phyloP scores from a whole-genome alignment of 768 basidiomycete genomes.

The Serendipita sp. region DNA sequence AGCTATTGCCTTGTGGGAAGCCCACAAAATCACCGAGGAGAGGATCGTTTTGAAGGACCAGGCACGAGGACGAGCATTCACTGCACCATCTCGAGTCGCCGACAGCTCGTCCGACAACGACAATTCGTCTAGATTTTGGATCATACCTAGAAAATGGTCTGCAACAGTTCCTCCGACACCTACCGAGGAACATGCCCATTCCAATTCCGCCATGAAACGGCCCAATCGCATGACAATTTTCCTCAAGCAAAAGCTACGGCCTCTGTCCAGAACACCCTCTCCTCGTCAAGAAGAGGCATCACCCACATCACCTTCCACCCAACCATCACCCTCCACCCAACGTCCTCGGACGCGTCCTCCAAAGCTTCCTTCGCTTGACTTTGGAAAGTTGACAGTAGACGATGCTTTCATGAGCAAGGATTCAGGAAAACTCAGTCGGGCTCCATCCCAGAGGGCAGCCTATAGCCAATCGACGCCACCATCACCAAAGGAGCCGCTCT shows the following conservation, averaged over 20 bases:
- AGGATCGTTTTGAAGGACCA: background rate
- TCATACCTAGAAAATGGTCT: background rate
- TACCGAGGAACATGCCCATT: background rate
- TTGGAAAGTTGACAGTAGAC: background rate
- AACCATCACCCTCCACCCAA: background rate
- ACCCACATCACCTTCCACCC: background rate
- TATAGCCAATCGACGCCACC: background rate
- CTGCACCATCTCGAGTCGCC: background rate
- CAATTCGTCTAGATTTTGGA: background rate
- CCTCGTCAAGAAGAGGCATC: background rate
- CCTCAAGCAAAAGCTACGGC: conserved; percentile 1
- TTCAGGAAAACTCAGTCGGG: too few relatives aligned
- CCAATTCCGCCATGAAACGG: background rate
- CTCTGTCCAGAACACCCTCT: background rate
- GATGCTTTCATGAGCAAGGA: too few relatives aligned
- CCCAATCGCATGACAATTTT: background rate
- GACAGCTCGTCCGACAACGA: background rate
- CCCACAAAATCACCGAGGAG: background rate
- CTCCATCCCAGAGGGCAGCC: background rate
- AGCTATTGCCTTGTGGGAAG: background rate
- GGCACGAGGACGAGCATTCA: background rate
- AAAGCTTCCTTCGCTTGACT: background rate
- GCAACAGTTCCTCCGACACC: background rate
- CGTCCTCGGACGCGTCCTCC: background rate
- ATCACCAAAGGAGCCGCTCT: background rate